These are phyloP conservation scores for Annulohypoxylon moriforme DNA, from an alignment of 495 filamentous ascomycete species.

Conservation along the genomic window DNA sequence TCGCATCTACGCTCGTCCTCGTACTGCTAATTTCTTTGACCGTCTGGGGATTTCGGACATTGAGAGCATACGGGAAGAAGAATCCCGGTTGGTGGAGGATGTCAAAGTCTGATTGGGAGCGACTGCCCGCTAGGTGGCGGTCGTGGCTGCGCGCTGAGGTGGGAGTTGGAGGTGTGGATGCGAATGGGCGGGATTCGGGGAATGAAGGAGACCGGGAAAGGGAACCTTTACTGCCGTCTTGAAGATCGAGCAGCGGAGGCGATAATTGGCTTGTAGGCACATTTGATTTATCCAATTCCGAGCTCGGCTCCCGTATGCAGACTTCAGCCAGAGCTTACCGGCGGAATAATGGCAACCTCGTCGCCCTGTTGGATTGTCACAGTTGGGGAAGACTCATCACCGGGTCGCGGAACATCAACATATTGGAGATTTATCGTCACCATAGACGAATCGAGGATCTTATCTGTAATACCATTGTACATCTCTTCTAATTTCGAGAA, in stretches of 20 bases:
- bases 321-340: conserved; percentile 84
- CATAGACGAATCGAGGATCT: conserved; percentile 79
- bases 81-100: conserved; percentile 52
- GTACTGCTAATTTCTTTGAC: conserved; percentile 47
- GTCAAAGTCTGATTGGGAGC: conserved; percentile 41
- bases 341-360: conserved; percentile 95
- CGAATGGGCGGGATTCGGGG: neutral
- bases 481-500: conserved; percentile 77
- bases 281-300: neutral
- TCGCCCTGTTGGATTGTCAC: conserved; percentile 83
- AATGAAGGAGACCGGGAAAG: conserved; percentile 15
- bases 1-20: conserved; percentile 52
- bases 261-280: neutral
- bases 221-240: conserved; percentile 41
- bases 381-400: conserved; percentile 47
- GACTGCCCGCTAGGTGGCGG: conserved; percentile 2
- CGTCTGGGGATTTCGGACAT: conserved; percentile 28
- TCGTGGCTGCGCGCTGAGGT: neutral
- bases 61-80: conserved; percentile 38
- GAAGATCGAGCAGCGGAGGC: neutral
- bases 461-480: conserved; percentile 82
- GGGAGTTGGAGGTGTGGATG: neutral
- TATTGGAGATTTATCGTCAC: conserved; percentile 91
- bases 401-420: conserved; percentile 72
- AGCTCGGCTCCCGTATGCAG: neutral